Base-by-base conservation (phyloP, 1,284 basidiomycete species). In the Marasmius oreades region DNA sequence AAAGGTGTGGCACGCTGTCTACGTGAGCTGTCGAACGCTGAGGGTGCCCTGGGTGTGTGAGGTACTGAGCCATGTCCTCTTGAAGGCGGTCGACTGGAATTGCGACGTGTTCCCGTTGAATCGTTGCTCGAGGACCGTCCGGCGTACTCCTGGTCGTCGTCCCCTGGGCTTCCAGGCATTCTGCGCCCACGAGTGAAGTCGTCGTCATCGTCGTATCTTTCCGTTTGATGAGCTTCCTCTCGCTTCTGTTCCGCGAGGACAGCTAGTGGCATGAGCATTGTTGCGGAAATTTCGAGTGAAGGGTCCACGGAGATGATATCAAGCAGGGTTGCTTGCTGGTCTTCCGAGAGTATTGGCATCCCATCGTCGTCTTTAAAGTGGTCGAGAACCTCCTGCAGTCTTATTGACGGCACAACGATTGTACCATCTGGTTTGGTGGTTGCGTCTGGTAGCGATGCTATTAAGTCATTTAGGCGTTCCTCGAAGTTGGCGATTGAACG, bases 51-150 rank as follows among this genome's bases (percentile, higher is more conserved):
- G 22, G 58, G 58, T 2, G 58, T 59, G 37, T 53, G 55, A 7
- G 58, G 58, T 26, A 43, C 46, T 7, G 46, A 37, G 31, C 39
- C 39, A 23, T 33, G 48, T 22, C 45, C 46, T 39, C 58, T 55
- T 28, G 58, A 59, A n/a, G 58, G 47, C 20, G 58, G 58, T 23
- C 58, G 58, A 45, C 51, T 53, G 28, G 45, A 39, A 37, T 59
- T 31, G n/a, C 55, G 45, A 24, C 47, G 46, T 16, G 58, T 59
- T 14, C 52, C 55, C 26, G 50, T 51, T 14, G 58, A 59, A 2
- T 53, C 55, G 20, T 24, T 51, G 14, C 46, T 50, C 4, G 54
- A 51, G 4, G 48, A 55, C 16, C 33, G 20, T 23, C 54, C 31
- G 14, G 37, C 28, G 36, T 42, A 42, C 22, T 51, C 36, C 10